Evolutionary conservation across 2,329 filamentous ascomycete genomes (phyloP).

Genomic region (Biscogniauxia sp.): DNA sequence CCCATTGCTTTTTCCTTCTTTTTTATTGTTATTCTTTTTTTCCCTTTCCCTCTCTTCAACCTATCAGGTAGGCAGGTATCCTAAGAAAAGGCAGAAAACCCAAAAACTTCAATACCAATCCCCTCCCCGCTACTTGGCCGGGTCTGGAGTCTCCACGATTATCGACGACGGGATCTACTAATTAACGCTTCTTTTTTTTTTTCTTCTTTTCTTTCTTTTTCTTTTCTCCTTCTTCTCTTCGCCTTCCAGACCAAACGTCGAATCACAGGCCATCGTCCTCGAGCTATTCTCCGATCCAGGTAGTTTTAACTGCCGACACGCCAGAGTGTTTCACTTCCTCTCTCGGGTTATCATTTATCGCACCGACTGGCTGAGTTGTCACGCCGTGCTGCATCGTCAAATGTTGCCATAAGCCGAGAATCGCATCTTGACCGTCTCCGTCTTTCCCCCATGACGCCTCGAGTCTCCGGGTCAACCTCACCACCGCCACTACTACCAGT

Average conservation of each 20-base stretch:
- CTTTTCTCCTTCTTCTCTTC: too few species aligned
- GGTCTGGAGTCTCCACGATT: neutral
- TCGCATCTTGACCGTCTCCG: neutral
- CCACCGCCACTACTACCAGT: neutral
- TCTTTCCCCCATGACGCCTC: constrained; percentile 21
- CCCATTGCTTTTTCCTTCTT: neutral
- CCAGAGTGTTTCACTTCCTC: neutral
- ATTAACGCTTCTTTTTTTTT: neutral
- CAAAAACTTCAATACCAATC: too few species aligned
- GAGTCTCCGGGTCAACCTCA: constrained; percentile 6
- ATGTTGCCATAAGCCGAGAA: constrained; percentile 3
- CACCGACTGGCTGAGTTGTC: neutral
- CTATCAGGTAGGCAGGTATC: neutral
- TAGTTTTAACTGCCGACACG: neutral
- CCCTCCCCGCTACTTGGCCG: neutral
- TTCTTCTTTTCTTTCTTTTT: too few species aligned
- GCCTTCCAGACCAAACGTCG: neutral
- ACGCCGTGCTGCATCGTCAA: neutral
- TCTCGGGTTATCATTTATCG: neutral
- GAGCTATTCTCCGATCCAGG: constrained; percentile 4
- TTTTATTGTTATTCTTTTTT: too few species aligned
- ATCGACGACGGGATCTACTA: neutral
- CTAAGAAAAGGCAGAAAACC: neutral
- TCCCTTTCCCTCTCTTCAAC: neutral
- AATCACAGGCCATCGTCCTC: constrained; percentile 1